Base-by-base conservation (phyloP, 2,329 filamentous ascomycete species). In the Cladosporium sp. region DNA sequence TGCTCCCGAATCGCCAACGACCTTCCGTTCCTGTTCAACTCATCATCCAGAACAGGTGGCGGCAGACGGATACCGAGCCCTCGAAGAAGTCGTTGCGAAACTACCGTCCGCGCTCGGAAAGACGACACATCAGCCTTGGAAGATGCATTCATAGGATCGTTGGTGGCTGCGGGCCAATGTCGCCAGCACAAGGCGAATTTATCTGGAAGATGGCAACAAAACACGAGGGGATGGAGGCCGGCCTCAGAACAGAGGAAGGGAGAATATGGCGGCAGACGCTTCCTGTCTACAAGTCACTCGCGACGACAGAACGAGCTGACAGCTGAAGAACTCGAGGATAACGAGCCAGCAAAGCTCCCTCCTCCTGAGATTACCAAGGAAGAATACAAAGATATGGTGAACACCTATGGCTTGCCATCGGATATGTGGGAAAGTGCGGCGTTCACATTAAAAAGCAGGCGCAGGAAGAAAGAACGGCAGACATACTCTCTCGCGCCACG, bases 91-190 rank as follows among this genome's bases (percentile, higher is more conserved):
- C 22, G 19, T 7, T 40, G 20, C 6, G 37, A 40, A 19, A 24
- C 36, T 27, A n/a, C 38, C 12, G 13, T 32, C 15, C 41, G 30
- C 7, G 15, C n/a, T 12, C 29, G 40, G 12, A 24, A 37, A 20
- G 17, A 15, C 20, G 37, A n/a, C n/a, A 11, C 58, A 57, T 60
- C 64, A 54, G 66, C 62, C 53, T 68, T 77, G 66, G 73, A 75
- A 57, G 72, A 73, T 56, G 59, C 75, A 55, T 79, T 80, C 64
- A 72, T 80, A 54, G 66, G 69, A 54, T 78, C 77, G 36, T 63
- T 80, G 56, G 72, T 76, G 52, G 65, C 73, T 56, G 78, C 77
- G 41, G 71, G 71, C 36, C 73, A 73, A 50, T 80, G 78, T 58
- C 68, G 65, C 52, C 64, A 71, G 42, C 77, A 80, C 60, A 67